Conservation (phyloP, 306 rosid genomes). For the Cotoneaster glaucophyllus region DNA sequence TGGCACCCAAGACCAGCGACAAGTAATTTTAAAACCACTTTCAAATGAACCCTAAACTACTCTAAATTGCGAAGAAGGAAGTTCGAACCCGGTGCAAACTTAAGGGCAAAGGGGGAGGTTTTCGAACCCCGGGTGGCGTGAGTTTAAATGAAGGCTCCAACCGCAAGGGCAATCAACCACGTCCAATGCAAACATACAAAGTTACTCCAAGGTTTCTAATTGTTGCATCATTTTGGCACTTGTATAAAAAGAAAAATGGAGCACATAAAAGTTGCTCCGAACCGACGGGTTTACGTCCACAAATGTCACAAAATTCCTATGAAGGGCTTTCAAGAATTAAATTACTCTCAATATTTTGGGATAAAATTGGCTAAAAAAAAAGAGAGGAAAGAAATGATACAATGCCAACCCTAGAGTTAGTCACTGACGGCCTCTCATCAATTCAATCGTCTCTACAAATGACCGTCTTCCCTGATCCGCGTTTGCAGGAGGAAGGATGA, state of each 20-base stretch:
- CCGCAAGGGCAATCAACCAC: no score
- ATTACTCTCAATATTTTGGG: conserved; percentile 18
- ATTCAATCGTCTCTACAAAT: conserved; percentile 53
- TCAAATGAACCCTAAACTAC: no score
- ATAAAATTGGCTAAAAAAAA: conserved; percentile 1
- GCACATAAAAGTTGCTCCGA: neutral
- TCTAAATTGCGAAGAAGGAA: no score
- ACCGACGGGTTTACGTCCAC: neutral
- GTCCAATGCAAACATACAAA: no score
- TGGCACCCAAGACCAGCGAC: no score
- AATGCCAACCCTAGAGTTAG: conserved; percentile 44
- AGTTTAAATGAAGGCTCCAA: no score
- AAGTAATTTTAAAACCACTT: no score
- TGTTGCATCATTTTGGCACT: no score
- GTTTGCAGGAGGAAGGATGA: conserved; percentile 52
- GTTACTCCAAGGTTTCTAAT: no score
- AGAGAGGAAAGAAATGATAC: conserved; percentile 16
- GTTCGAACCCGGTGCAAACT: no score
- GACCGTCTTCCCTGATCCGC: conserved; percentile 55
- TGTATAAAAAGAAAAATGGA: no score
- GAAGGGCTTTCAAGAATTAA: conserved; percentile 32
- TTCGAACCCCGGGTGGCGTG: no score
- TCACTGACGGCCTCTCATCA: conserved; percentile 31
- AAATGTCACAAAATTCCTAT: conserved; percentile 28
- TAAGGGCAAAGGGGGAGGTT: accelerated